phyloP scores from a whole-genome alignment of 1,284 basidiomycete genomes.

The Sanghuangporus sanghuang region DNA sequence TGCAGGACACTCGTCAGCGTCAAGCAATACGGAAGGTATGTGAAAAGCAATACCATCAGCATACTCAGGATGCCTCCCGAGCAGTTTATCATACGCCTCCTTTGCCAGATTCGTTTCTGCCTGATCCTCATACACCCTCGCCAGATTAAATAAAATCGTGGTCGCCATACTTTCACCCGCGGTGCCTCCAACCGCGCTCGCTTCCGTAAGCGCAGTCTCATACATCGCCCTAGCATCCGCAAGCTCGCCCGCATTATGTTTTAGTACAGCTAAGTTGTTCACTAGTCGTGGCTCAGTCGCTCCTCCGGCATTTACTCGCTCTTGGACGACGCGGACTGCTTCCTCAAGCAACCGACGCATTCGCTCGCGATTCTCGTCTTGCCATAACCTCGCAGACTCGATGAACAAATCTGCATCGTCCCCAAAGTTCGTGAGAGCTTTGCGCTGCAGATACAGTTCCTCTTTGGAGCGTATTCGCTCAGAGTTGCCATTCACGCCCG shows the following conservation, averaged over 20 bases:
- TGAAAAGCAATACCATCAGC: slow-evolving; percentile 68
- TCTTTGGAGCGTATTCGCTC: slow-evolving; percentile 32
- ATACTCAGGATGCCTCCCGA: slow-evolving; percentile 87
- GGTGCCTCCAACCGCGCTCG: slow-evolving; percentile 42
- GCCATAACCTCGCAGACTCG: slow-evolving; percentile 86
- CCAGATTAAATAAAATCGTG: slow-evolving; percentile 84
- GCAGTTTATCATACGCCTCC: slow-evolving; percentile 80
- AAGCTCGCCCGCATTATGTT: slow-evolving; percentile 66
- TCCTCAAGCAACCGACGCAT: slow-evolving; percentile 70
- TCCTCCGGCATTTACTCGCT: slow-evolving; percentile 40
- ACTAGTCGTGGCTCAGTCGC: slow-evolving; percentile 60
- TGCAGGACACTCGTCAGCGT: slow-evolving; percentile 27
- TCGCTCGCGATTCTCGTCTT: slow-evolving; percentile 71
- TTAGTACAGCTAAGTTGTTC: slow-evolving; percentile 80
- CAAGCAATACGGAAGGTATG: neutral
- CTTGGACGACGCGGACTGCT: slow-evolving; percentile 59
- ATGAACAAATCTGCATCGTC: slow-evolving; percentile 81
- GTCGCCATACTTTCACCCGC: slow-evolving; percentile 69
- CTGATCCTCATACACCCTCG: slow-evolving; percentile 80
- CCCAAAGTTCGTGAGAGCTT: slow-evolving; percentile 49
- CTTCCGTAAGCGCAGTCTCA: slow-evolving; percentile 61
- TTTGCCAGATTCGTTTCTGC: slow-evolving; percentile 68
- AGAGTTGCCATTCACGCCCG: slow-evolving; percentile 40
- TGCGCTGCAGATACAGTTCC: slow-evolving; percentile 24
- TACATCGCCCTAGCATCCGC: slow-evolving; percentile 55